A percentile compares a stretch with the other conserved stretches of the same genome.
Conservation (phyloP, 2,329 filamentous ascomycete species). For the Xenoacremonium recifei region DNA sequence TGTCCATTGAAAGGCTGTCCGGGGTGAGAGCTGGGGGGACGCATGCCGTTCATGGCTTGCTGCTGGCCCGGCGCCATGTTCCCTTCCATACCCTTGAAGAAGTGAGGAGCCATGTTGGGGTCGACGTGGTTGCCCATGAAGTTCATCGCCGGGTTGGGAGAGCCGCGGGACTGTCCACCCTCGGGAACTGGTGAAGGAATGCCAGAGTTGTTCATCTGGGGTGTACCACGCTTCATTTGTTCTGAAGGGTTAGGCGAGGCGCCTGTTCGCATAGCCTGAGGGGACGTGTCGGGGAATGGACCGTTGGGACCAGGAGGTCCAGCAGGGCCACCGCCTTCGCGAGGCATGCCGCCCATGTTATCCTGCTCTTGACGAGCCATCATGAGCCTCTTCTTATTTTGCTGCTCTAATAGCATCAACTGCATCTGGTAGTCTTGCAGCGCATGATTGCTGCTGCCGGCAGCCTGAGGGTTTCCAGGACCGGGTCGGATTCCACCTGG, state of each 20-base stretch:
- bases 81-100: slow-evolving; percentile 56
- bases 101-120: slow-evolving; percentile 57
- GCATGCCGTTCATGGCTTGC: slow-evolving; percentile 66
- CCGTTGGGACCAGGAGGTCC: slow-evolving; percentile 56
- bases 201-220: slow-evolving; percentile 67
- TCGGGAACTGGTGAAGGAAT: slow-evolving; percentile 73
- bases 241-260: slow-evolving; percentile 76
- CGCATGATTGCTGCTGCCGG: slow-evolving; percentile 68
- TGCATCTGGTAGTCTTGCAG: slow-evolving; percentile 90
- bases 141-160: slow-evolving; percentile 60
- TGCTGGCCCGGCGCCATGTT: slow-evolving; percentile 48
- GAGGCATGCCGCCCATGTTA: slow-evolving; percentile 47
- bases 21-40: slow-evolving; percentile 68
- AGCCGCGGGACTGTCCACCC: slow-evolving; percentile 63
- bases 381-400: slow-evolving; percentile 82
- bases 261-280: slow-evolving; percentile 64
- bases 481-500: slow-evolving; percentile 58
- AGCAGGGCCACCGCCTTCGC: slow-evolving; percentile 51
- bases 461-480: slow-evolving; percentile 45
- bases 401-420: slow-evolving; percentile 80
- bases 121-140: slow-evolving; percentile 65
- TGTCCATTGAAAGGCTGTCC: slow-evolving; percentile 54
- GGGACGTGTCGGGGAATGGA: slow-evolving; percentile 67
- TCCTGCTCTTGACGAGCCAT: slow-evolving; percentile 83
- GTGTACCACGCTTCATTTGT: slow-evolving; percentile 76